These are phyloP conservation scores for Plasmodium falciparum DNA, from an alignment of 169 alveolate species.

Conservation along the genomic window DNA sequence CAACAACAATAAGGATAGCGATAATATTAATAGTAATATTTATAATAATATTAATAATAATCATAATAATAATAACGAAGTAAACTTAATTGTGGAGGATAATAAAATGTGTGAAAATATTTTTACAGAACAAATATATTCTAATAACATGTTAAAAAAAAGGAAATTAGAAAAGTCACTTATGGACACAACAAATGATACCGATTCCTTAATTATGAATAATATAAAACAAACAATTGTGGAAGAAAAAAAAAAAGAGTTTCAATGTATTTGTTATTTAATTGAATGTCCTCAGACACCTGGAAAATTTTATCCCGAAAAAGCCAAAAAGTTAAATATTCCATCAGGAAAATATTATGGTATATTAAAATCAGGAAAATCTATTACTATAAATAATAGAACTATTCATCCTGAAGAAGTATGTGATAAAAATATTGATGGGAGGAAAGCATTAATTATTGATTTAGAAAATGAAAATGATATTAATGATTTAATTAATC, in stretches of 20 bases:
- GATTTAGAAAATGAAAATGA: constrained; percentile 40
- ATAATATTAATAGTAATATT: background rate
- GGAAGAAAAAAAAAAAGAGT: constrained; percentile 1
- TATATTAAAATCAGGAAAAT: constrained; percentile 89
- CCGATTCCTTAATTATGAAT: background rate
- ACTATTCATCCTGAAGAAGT: constrained; percentile 88
- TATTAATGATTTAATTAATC: constrained; percentile 21
- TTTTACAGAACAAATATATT: background rate
- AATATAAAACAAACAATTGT: background rate
- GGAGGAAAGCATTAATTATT: constrained; percentile 76
- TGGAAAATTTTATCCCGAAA: constrained; percentile 84
- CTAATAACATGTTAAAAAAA: constrained; percentile 2
- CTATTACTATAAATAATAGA: constrained; percentile 84
- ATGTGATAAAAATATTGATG: constrained; percentile 87
- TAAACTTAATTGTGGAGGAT: background rate
- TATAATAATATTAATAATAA: background rate
- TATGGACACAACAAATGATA: background rate
- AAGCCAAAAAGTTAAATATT: constrained; percentile 87
- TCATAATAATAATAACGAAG: background rate
- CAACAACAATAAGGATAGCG: background rate
- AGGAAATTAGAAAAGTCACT: background rate
- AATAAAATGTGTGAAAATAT: background rate
- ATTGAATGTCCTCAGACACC: constrained; percentile 81
- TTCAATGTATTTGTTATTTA: constrained; percentile 59
- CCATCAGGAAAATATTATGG: constrained; percentile 91